Base-by-base conservation (phyloP, 805 yeast species). In the Sugiyamaella marilandica region DNA sequence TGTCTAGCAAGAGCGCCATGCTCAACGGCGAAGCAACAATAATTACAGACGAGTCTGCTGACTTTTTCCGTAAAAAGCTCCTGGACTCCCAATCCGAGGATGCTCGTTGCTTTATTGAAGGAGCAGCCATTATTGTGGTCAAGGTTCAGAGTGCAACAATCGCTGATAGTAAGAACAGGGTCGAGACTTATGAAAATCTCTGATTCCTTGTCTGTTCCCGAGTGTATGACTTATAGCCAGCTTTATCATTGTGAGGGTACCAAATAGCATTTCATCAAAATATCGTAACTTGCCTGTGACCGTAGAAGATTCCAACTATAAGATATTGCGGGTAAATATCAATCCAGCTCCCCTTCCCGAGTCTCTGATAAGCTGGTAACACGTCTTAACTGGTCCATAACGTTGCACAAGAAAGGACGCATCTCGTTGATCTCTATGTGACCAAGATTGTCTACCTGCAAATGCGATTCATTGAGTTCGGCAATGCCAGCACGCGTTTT, bases 381-480 rank as follows among this genome's bases (percentile, higher is more conserved):
- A 11, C 47, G 36, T 45, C 87, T 75, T 55, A 94, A 69, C 59
- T 84, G 84, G 54, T 83, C 83, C 98, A 94, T 92, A 0, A 87
- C 85, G 11, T 74, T 72, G n/a, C 82, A 73, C 33, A 90, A 82
- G 62, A 89, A 86, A 1, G 97, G 95, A 57, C 97, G 72, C 49
- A 91, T 71, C 65, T 89, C 97, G 66, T 90, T 91, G 56, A 94
- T 84, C 66, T 92, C 99, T 76, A 90, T 66, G 37, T 84, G 66
- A 1, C 95, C 86, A 50, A 94, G 67, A 18, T 94, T 89, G 60
- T 90, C 92, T 66, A 92, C 73, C 63, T 83, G 88, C 55, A 92
- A 75, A 69, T 91, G 88, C 18, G 85, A 80, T 57, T 87, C 95
- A 70, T 92, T 92, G 55, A 92, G 71, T 57, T 83, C 84, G 46